Evolutionary conservation across 306 rosid species (phyloP), one percentile per base, ranked within the genome.

Genomic region (Vigna mungo): DNA sequence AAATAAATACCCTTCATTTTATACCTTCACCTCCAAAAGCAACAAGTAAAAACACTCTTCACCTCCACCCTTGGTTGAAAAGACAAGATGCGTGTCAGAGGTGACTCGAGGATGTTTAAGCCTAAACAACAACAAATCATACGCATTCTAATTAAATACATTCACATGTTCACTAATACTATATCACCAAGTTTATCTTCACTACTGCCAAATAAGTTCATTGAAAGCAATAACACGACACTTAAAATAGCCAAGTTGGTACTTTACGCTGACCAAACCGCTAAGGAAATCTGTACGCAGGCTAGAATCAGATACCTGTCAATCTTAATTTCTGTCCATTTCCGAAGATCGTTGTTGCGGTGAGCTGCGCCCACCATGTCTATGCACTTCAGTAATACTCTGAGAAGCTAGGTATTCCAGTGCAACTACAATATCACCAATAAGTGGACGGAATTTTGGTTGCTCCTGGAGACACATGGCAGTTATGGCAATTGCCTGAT

Each of bases 401-500:
- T 87, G 94, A 41, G 97, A 87, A 39, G 88, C 86, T 84, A 92
- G 87, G 85, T 91, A 96, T 79, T 96, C 99, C 23, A 96, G 92
- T 21, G 99, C 99, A 39, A 89, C 93, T 46, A 91, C 97, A 71
- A 96, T 96, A 72, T 89, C 99, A 37, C 89, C 68, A 37, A 96
- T 91, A 64, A 85, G 92, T 74, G 99, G 99, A 53, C 98, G 97
- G 76, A 91, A 75, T 61, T 86, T 88, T 1, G 97, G 99, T 67
- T 91, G 94, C 85, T 96, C 98, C 85, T 91, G 98, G 51, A 96
- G 90, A 86, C 99, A 96, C 98, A 96, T 89, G 15, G 97, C 97
- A 76, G 97, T 91, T 59, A 92, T 84, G 75, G 98, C 98, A 85
- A 96, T 85, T 52, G 99, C 98, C 75, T 96, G 99, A 81, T 96